Percentiles rank a stretch among this genome's conserved stretches.
phyloP scores from a whole-genome alignment of 1,284 basidiomycete species.

The Cryptococcus amylolentus region DNA sequence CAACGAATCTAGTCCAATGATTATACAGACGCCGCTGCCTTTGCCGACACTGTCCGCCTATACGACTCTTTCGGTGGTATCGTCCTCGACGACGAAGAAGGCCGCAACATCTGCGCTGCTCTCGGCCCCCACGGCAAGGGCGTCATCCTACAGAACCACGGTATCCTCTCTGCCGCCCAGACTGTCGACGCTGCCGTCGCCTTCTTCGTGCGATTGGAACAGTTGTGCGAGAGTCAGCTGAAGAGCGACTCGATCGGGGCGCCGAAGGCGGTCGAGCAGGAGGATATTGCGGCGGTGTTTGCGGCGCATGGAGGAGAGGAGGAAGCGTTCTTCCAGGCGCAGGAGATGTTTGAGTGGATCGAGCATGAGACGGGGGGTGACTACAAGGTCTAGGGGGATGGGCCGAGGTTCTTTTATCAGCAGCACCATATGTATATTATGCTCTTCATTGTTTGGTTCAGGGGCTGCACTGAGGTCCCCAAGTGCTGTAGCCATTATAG shows the following conservation, averaged over 20 bases:
- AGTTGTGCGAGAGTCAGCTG: constrained; percentile 34
- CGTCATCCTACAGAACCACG: constrained; percentile 45
- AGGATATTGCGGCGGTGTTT: constrained; percentile 10
- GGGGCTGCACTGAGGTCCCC: too few species aligned
- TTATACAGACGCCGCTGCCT: constrained; percentile 19
- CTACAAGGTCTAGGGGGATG: constrained; percentile 2
- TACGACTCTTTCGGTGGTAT: constrained; percentile 48
- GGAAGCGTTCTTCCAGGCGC: constrained; percentile 6
- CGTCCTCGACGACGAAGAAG: constrained; percentile 48
- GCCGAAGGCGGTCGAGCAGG: not conserved
- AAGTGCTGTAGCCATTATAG: too few species aligned
- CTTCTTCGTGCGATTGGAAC: constrained; percentile 28
- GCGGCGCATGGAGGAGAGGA: constrained; percentile 4
- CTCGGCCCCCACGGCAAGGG: constrained; percentile 45
- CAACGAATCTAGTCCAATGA: too few species aligned
- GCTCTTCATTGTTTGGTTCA: too few species aligned
- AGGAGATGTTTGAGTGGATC: constrained; percentile 11
- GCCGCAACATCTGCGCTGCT: constrained; percentile 42
- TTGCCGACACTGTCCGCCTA: constrained; percentile 37
- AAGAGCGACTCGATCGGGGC: constrained; percentile 24
- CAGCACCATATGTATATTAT: too few species aligned
- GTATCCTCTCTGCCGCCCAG: constrained; percentile 14
- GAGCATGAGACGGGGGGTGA: constrained; percentile 12
- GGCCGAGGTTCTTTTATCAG: too few species aligned
- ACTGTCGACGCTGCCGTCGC: constrained; percentile 31